These are phyloP conservation scores for Volvox reticuliferus DNA, from an alignment of 139 green algal genomes.

Conservation along the genomic window DNA sequence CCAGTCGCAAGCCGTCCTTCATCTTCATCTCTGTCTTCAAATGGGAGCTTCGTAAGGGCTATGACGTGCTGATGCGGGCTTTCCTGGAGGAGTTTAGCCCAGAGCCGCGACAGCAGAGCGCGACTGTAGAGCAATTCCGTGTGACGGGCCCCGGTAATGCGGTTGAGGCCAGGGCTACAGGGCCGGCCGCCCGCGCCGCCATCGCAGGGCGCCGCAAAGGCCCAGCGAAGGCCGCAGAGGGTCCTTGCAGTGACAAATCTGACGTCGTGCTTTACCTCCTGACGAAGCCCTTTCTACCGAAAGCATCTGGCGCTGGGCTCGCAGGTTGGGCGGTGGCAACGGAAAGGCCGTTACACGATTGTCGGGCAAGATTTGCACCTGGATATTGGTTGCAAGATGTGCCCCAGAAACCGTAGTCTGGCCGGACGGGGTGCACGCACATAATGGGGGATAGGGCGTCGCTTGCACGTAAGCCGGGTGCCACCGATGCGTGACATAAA, in stretches of 20 bases:
- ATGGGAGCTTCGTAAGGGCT: slow-evolving; percentile 74
- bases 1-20: slow-evolving; percentile 43
- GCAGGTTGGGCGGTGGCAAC: background rate
- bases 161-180: too few relatives aligned
- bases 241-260: slow-evolving; percentile 50
- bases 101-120: background rate
- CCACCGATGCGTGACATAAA: too few relatives aligned
- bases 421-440: too few relatives aligned
- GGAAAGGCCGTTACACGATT: too few relatives aligned
- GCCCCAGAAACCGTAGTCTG: too few relatives aligned
- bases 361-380: too few relatives aligned
- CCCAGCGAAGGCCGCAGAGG: background rate
- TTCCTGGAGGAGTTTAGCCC: slow-evolving; percentile 24
- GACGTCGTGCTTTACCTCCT: slow-evolving; percentile 68
- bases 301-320: background rate
- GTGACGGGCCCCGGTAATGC: too few relatives aligned
- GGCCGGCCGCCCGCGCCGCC: too few relatives aligned
- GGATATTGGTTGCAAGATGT: too few relatives aligned
- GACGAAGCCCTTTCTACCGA: slow-evolving; percentile 64
- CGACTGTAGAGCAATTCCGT: background rate
- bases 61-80: slow-evolving; percentile 62
- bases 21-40: slow-evolving; percentile 83
- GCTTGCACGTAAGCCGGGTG: too few relatives aligned
- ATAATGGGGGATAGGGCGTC: too few relatives aligned
- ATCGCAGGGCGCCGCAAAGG: background rate